Conservation (phyloP, 2,329 filamentous ascomycete species). For the Colletotrichum spaethianum region DNA sequence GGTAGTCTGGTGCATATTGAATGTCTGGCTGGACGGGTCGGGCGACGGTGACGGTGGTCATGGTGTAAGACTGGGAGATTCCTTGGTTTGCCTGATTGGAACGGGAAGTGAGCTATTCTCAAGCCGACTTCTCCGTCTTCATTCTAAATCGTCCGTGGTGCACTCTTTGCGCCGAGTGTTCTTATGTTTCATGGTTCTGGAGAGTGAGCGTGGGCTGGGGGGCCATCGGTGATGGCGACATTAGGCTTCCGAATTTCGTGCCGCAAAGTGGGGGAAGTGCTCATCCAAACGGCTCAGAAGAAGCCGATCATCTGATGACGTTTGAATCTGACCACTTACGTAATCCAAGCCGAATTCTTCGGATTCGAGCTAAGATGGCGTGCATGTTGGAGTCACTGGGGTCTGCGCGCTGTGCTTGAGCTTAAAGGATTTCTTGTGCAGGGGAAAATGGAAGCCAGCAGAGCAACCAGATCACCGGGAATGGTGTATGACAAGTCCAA, state of each 20-base stretch:
- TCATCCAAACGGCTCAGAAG: not conserved
- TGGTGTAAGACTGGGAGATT: not conserved
- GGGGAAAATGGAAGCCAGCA: not conserved
- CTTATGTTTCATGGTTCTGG: not conserved
- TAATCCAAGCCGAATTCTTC: not conserved
- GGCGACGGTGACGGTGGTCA: slow-evolving; percentile 23
- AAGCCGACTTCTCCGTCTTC: not conserved
- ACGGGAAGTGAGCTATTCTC: not conserved
- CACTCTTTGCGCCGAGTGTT: not conserved
- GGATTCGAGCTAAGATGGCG: not conserved
- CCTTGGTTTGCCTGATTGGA: not conserved
- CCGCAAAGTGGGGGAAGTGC: slow-evolving; percentile 22
- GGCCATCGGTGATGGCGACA: slow-evolving; percentile 26
- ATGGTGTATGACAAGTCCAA: not conserved
- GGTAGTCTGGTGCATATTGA: slow-evolving; percentile 66
- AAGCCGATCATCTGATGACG: slow-evolving; percentile 4
- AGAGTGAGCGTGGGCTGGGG: not conserved
- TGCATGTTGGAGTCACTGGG: not conserved
- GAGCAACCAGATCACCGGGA: too few relatives aligned
- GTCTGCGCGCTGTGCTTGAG: too few relatives aligned
- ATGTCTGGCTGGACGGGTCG: slow-evolving; percentile 71
- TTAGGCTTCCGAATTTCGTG: slow-evolving; percentile 29
- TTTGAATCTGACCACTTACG: not conserved
- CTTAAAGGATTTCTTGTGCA: not conserved
- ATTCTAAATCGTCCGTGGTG: not conserved